phyloP scores from a whole-genome alignment of 225 moss, liverwort and hornwort genomes.

The Asterella californica region DNA sequence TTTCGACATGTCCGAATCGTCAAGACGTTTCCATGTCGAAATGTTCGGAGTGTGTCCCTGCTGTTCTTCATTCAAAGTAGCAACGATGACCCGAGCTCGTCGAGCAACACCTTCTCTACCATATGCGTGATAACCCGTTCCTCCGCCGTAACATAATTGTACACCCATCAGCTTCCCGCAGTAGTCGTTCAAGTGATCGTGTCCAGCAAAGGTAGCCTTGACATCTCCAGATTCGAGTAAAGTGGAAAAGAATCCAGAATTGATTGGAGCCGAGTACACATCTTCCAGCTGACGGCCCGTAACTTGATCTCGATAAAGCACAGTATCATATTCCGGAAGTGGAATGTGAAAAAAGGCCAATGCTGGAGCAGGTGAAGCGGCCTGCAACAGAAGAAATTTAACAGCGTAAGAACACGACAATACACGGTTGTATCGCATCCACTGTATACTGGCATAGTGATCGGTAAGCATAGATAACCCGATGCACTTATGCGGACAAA shows the following conservation, averaged over 20 bases:
- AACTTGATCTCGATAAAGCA: conserved; percentile 52
- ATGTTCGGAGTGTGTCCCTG: conserved; percentile 55
- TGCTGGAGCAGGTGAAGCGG: conserved; percentile 54
- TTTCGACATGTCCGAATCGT: conserved; percentile 52
- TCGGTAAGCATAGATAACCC: no score
- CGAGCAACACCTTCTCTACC: conserved; percentile 88
- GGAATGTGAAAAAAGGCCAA: conserved; percentile 96
- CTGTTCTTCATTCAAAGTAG: conserved; percentile 52
- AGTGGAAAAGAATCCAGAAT: conserved; percentile 88
- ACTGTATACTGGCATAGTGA: no score
- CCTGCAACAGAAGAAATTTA: conserved; percentile 31
- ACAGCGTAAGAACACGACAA: not conserved
- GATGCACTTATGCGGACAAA: no score
- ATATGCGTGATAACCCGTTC: conserved; percentile 91
- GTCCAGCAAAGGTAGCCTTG: conserved; percentile 89
- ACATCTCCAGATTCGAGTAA: conserved; percentile 80
- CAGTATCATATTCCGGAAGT: conserved; percentile 81
- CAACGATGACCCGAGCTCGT: conserved; percentile 74
- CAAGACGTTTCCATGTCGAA: conserved; percentile 81
- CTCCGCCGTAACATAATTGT: conserved; percentile 85
- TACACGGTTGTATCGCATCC: no score
- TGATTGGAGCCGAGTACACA: conserved; percentile 70
- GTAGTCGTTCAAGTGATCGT: conserved; percentile 97
- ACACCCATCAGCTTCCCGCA: conserved; percentile 86
- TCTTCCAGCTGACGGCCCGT: conserved; percentile 82